Percentiles rank a stretch among this genome's conserved stretches.
Evolutionary conservation across 2,329 filamentous ascomycete species (phyloP).

Genomic region (Monilinia vaccinii-corymbosi): DNA sequence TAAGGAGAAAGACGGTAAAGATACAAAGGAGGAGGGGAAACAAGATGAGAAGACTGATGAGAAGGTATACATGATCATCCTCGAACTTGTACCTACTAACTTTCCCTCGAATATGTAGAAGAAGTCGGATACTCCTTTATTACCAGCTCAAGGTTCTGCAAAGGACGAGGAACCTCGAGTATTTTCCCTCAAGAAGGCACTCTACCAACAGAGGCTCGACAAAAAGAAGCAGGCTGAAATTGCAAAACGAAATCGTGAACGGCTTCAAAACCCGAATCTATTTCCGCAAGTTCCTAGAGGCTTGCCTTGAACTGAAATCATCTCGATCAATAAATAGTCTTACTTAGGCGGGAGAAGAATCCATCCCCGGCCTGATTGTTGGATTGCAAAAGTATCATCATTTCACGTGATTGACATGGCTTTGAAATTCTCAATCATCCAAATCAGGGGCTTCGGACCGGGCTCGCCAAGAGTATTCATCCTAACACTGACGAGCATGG

Average conservation of each 20-base stretch:
- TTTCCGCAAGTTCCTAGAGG: conserved; percentile 80
- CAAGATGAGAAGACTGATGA: conserved; percentile 36
- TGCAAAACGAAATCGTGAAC: conserved; percentile 72
- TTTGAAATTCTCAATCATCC: not conserved
- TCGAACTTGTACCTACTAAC: not conserved
- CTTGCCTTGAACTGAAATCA: conserved; percentile 30
- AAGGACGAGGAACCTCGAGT: conserved; percentile 58
- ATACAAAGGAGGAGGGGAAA: conserved; percentile 34
- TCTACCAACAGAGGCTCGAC: conserved; percentile 78
- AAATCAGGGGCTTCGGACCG: not conserved
- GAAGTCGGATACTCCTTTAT: conserved; percentile 16
- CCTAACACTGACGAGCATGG: not conserved
- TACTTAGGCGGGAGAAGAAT: not conserved
- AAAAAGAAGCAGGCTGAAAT: conserved; percentile 69
- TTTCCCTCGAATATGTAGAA: conserved; percentile 18
- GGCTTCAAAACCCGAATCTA: conserved; percentile 64
- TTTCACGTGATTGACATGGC: not conserved
- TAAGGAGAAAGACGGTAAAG: conserved; percentile 37
- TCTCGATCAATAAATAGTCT: not conserved
- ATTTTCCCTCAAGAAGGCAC: conserved; percentile 77
- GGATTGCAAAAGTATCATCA: not conserved
- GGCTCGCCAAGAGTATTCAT: not conserved
- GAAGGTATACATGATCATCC: conserved; percentile 28
- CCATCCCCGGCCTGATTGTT: not conserved
- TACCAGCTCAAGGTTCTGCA: not conserved